Conservation (phyloP, 2,329 filamentous ascomycete genomes). For the Erysiphe pulchra region DNA sequence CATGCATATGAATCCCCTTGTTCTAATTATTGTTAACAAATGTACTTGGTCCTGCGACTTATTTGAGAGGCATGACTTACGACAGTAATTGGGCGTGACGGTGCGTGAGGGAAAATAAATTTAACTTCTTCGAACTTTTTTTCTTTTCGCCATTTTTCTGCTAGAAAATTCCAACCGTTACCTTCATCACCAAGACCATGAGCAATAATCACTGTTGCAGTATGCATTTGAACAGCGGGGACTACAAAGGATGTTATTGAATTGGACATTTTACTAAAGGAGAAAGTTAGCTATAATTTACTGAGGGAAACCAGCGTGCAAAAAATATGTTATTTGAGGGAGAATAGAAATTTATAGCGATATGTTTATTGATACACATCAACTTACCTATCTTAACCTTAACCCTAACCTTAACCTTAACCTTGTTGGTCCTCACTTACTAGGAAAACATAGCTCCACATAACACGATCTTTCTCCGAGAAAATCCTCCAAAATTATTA, state of each 20-base stretch:
- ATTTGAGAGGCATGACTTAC: conserved; percentile 16
- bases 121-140: conserved; percentile 69
- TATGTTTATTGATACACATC: too few species aligned
- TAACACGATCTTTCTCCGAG: too few species aligned
- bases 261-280: too few species aligned
- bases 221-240: conserved; percentile 59
- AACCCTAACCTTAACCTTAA: too few species aligned
- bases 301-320: too few species aligned
- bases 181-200: conserved; percentile 79
- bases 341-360: too few species aligned
- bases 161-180: conserved; percentile 53
- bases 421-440: too few species aligned
- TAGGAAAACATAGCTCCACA: too few species aligned
- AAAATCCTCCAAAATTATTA: too few species aligned
- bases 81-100: conserved; percentile 61
- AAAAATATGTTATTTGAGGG: too few species aligned
- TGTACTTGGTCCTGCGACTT: conserved; percentile 1
- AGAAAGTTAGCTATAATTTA: too few species aligned
- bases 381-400: too few species aligned
- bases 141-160: conserved; percentile 65
- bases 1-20: conserved; percentile 55
- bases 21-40: conserved; percentile 23
- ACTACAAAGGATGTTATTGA: conserved; percentile 30
- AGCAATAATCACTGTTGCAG: conserved; percentile 79
- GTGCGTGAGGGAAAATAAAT: conserved; percentile 85